Conservation (phyloP, 139 green algal species). For the Penium margaritaceum region DNA sequence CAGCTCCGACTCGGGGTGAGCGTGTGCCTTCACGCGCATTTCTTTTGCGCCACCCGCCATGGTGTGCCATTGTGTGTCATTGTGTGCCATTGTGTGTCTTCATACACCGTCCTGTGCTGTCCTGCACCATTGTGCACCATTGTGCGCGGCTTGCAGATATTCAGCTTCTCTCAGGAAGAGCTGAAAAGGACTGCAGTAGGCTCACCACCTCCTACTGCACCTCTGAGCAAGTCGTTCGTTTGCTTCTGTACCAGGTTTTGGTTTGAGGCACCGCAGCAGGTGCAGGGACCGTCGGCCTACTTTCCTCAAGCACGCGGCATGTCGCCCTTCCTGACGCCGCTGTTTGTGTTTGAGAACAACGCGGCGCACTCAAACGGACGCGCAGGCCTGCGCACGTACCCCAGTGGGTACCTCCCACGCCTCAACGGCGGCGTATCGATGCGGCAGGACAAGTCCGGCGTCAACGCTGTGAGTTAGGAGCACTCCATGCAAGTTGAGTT, state of each 20-base stretch:
- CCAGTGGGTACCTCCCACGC: conserved; percentile 10
- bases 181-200: too few relatives aligned
- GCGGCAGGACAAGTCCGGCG: neutral
- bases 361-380: conserved; percentile 32
- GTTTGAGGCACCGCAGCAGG: conserved; percentile 13
- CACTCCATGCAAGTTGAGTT: neutral
- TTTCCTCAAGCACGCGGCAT: neutral
- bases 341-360: conserved; percentile 34
- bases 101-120: too few relatives aligned
- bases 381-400: conserved; percentile 32
- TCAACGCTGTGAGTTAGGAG: conserved; percentile 23
- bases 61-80: too few relatives aligned
- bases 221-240: too few relatives aligned
- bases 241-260: conserved; percentile 38
- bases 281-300: conserved; percentile 1
- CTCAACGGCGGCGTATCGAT: conserved; percentile 4
- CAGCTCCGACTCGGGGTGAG: conserved; percentile 30
- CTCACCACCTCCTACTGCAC: too few relatives aligned
- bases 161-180: too few relatives aligned
- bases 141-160: too few relatives aligned
- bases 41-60: too few relatives aligned
- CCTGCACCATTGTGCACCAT: too few relatives aligned
- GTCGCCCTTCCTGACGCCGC: conserved; percentile 4
- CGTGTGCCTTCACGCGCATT: too few relatives aligned
- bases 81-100: too few relatives aligned